Base-by-base conservation (phyloP, 148 eudicot genomes). In the Diospyros lotus region DNA sequence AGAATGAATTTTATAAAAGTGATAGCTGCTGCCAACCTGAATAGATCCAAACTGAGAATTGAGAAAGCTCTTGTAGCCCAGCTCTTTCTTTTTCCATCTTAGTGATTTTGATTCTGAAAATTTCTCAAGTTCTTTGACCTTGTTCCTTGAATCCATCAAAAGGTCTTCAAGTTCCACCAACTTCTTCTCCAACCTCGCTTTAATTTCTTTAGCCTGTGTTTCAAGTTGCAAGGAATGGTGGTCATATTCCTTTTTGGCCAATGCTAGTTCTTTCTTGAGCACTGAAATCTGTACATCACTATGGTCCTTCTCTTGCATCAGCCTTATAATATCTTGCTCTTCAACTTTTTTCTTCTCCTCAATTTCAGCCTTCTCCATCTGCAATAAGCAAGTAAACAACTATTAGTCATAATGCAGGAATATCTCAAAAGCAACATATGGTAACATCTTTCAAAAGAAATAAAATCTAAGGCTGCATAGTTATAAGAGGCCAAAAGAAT, bases 121-220 rank as follows among this genome's bases (percentile, higher is more conserved):
- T 39, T 80, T 86, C 89, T 92, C 94, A 39, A 92, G 84, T 85
- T 92, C 91, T 66, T 89, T 81, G 64, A 88, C 89, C 76, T 87
- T 89, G 64, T 87, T 88, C 66, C 78, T 86, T 80, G 97, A 85
- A 78, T 86, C 90, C 78, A 73, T 72, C 68, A 92, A 79, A 77
- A 82, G 89, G 69, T 65, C 55, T 72, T 91, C 90, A 78, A 88
- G 85, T 45, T 93, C 93, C 69, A 56, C 59, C 44, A 89, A 79
- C 85, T 89, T 90, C 80, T 83, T 81, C 75, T 89, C 89, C 75
- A 87, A 77, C 77, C 88, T 78, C 63, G 79, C 76, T 84, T 78
- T 85, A 42, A 88, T 82, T 73, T 86, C 86, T 76, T 78, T 76
- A 50, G 88, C 86, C 77, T 83, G 86, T 48, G 63, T 69, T 80